Base-by-base conservation (phyloP, 768 basidiomycete species). In the Leccinum disarticulatum region DNA sequence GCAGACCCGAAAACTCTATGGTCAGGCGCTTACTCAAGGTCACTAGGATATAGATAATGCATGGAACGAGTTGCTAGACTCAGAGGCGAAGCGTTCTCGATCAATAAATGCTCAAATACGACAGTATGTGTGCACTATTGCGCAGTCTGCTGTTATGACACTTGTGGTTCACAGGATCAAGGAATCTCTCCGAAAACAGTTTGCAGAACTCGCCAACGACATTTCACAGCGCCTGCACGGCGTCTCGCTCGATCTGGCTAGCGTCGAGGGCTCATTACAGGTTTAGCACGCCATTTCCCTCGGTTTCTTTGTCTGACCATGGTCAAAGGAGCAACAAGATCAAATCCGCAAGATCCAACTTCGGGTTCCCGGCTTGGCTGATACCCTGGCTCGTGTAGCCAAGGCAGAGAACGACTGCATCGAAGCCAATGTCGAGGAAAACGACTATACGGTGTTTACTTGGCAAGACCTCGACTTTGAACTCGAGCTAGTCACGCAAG, bases 391-490 rank as follows among this genome's bases (percentile, higher is more conserved):
- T 13, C 70, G 79, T 14, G 86, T 96, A 10, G 77, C 77, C 0
- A 77, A 72, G 0, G 87, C 87, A 1, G 93, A 98, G 66, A 79
- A 80, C 1, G 90, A 88, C 55, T 97, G 95, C 74, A 76, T 75
- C 4, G 84, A 85, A 7, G 95, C 95, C 10, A 97, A 98, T 61
- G 89, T 98, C 6, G 96, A 98, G 68, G 95, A 97, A 74, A 98
- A 97, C 70, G 96, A 98, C 70, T 91, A 95, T 71, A 96, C 94
- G 0, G 85, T 96, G 3, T 90, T 95, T 68, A 92, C 91, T 4
- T 86, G 81, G 62, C 90, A 93, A 73, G 95, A 98, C 72, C 80
- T 97, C 46, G 87, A 88, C 59, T 97, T 95, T 64, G 95, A 98
- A 74, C 80, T 95, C 1, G 88, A 88, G 70, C 79, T 95, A 13